These are phyloP conservation scores for Henckelia pumila DNA, from an alignment of 257 asterid genomes.

Conservation along the genomic window DNA sequence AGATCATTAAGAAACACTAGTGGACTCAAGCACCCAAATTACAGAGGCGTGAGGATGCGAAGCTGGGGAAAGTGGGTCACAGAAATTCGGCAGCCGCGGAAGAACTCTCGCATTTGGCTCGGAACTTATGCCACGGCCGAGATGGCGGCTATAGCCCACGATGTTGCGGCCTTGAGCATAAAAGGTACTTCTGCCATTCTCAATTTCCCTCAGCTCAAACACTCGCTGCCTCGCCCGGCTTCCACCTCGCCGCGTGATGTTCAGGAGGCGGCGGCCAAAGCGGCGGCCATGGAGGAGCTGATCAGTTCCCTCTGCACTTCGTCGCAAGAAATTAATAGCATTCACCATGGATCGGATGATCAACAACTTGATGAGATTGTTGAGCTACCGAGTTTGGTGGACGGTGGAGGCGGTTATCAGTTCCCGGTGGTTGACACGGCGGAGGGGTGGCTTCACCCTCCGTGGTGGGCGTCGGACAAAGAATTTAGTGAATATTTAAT, in stretches of 20 bases:
- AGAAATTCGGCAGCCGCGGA: conserved; percentile 69
- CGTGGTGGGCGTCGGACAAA: conserved; percentile 52
- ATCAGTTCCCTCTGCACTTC: conserved; percentile 11
- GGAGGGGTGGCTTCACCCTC: conserved; percentile 59
- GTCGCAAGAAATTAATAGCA: conserved; percentile 5
- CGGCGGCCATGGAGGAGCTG: conserved; percentile 66
- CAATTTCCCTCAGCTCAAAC: conserved; percentile 54
- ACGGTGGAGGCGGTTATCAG: conserved; percentile 34
- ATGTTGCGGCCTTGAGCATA: conserved; percentile 60
- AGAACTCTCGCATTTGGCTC: conserved; percentile 72
- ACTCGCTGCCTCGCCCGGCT: conserved; percentile 56
- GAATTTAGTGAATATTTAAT: conserved; percentile 29
- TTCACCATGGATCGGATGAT: conserved; percentile 33
- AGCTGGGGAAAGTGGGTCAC: conserved; percentile 88
- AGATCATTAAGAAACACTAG: conserved; percentile 10
- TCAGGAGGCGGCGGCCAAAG: conserved; percentile 73
- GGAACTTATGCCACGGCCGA: conserved; percentile 69
- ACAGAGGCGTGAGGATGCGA: conserved; percentile 68
- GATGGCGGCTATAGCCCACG: conserved; percentile 78
- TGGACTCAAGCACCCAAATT: conserved; percentile 49
- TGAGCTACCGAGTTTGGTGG: conserved; percentile 69
- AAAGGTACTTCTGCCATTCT: conserved; percentile 50
- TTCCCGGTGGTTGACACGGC: conserved; percentile 54
- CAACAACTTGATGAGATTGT: conserved; percentile 72
- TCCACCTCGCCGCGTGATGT: conserved; percentile 54